Evolutionary conservation across 2,329 filamentous ascomycete genomes (phyloP).

Genomic region (Pseudogymnoascus sp.): DNA sequence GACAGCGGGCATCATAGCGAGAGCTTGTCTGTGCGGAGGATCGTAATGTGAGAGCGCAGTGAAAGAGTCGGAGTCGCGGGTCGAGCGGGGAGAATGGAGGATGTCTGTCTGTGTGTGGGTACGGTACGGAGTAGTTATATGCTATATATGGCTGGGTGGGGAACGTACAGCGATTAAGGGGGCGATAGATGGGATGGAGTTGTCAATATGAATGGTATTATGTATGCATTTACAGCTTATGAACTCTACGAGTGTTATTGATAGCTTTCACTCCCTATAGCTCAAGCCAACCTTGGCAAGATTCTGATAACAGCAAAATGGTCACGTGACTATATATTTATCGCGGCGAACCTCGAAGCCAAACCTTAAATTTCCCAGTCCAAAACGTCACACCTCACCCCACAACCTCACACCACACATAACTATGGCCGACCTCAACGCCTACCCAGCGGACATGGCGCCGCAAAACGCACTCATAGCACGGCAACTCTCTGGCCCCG

Average conservation of each 20-base stretch:
- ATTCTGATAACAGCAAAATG: neutral
- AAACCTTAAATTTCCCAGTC: slow-evolving; percentile 6
- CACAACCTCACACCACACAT: neutral
- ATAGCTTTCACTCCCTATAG: neutral
- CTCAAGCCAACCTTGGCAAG: neutral
- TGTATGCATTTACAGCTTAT: slow-evolving; percentile 4
- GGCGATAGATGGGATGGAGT: neutral
- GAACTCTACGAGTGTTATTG: neutral
- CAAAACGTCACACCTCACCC: neutral
- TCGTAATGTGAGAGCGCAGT: neutral
- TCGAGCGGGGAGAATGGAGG: neutral
- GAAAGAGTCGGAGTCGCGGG: neutral
- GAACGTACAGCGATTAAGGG: neutral
- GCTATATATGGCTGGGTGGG: neutral
- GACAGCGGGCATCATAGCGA: slow-evolving; percentile 5
- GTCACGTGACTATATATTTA: neutral
- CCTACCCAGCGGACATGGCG: slow-evolving; percentile 59
- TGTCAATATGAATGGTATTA: slow-evolving; percentile 9
- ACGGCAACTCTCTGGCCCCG: slow-evolving; percentile 45
- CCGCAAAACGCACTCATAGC: slow-evolving; percentile 57
- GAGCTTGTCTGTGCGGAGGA: slow-evolving; percentile 5
- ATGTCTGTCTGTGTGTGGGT: neutral
- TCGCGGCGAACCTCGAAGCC: neutral
- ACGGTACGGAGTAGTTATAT: neutral
- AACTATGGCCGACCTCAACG: slow-evolving; percentile 53